Percentiles rank a stretch among this genome's conserved stretches.
Evolutionary conservation across 768 basidiomycete species (phyloP).

Genomic region (Leccinellum albellum): DNA sequence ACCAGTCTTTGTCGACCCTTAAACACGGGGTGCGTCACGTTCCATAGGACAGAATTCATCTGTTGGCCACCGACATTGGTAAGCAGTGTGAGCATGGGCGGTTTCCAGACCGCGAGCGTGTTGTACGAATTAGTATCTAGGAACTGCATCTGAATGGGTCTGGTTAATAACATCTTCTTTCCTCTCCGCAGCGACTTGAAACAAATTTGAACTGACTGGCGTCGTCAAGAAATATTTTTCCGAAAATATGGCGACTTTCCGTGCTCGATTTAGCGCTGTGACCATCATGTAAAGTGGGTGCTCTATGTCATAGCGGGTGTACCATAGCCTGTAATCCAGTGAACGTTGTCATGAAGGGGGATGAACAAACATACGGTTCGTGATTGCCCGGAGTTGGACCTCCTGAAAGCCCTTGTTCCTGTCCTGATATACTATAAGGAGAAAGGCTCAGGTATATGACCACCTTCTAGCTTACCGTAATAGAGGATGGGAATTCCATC

Average conservation of each 20-base stretch:
- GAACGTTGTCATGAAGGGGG: neutral
- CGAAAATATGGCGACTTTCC: conserved; percentile 45
- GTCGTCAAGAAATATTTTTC: conserved; percentile 45
- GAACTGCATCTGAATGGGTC: conserved; percentile 42
- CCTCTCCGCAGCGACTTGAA: neutral
- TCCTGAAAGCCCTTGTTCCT: conserved; percentile 49
- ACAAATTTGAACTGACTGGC: conserved; percentile 32
- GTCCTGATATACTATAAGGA: conserved; percentile 28
- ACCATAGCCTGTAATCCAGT: conserved; percentile 51
- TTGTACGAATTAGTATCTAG: conserved; percentile 36
- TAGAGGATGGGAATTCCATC: conserved; percentile 52
- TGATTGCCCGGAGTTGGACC: conserved; percentile 45
- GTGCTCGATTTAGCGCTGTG: conserved; percentile 47
- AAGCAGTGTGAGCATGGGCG: conserved; percentile 52
- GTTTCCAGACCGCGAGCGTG: conserved; percentile 49
- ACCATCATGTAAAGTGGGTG: conserved; percentile 48
- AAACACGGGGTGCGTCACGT: conserved; percentile 41
- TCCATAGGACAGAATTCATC: conserved; percentile 38
- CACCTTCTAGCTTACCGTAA: conserved; percentile 34
- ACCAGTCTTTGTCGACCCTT: conserved; percentile 40
- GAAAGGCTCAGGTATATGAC: neutral
- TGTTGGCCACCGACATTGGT: conserved; percentile 48
- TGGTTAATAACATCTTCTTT: neutral
- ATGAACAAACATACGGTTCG: conserved; percentile 39
- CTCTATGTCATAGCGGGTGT: conserved; percentile 48